phyloP scores from a whole-genome alignment of 768 basidiomycete species.

The Boletus subparvulus region DNA sequence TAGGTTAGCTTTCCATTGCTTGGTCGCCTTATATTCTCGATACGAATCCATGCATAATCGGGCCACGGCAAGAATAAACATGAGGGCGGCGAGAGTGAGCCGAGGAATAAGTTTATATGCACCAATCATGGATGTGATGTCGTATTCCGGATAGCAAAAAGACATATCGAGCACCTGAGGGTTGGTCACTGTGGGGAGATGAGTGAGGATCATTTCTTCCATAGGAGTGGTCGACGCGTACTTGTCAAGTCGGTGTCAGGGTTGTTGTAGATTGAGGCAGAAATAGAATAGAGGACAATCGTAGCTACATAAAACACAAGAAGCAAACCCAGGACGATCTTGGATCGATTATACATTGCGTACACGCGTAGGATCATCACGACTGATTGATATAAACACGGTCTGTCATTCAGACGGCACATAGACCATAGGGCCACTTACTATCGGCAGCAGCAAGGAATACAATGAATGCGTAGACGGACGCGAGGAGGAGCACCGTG shows the following conservation, averaged over 20 bases:
- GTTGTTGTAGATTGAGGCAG: slow-evolving; percentile 1
- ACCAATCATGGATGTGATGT: not conserved
- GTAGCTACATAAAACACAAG: slow-evolving; percentile 11
- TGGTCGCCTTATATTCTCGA: slow-evolving; percentile 9
- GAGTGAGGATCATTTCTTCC: not conserved
- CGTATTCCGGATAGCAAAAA: slow-evolving; percentile 6
- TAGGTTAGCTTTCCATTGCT: slow-evolving; percentile 10
- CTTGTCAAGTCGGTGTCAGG: slow-evolving; percentile 9
- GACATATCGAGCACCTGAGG: slow-evolving; percentile 15
- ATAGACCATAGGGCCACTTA: slow-evolving; percentile 5
- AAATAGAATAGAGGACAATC: not conserved
- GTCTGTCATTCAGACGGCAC: not conserved
- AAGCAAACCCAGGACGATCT: slow-evolving; percentile 11
- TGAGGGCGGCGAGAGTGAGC: slow-evolving; percentile 7
- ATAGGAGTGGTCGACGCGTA: not conserved
- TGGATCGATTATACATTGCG: slow-evolving; percentile 22
- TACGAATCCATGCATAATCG: slow-evolving; percentile 7
- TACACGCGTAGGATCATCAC: slow-evolving; percentile 27
- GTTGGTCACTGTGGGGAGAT: slow-evolving; percentile 3
- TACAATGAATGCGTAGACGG: not conserved
- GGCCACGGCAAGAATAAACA: slow-evolving; percentile 7
- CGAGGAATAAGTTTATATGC: slow-evolving; percentile 14
- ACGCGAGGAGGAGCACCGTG: not conserved
- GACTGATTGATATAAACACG: slow-evolving; percentile 1
- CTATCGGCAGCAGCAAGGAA: slow-evolving; percentile 20